Conservation (phyloP, 352 stramenopile genomes). For the Globisporangium spiculum region DNA sequence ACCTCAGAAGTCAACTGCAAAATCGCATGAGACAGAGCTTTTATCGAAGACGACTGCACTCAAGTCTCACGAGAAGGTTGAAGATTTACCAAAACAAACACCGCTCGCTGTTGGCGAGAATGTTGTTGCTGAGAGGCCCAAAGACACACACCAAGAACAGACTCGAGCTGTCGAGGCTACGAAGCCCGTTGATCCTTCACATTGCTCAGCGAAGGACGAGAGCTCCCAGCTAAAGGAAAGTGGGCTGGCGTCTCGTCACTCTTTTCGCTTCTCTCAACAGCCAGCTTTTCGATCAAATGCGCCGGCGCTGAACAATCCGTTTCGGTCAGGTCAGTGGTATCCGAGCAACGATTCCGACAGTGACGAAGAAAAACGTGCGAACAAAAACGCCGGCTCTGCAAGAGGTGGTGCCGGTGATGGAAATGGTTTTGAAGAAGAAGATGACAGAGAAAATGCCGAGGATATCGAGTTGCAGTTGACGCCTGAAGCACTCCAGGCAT, state of each 20-base stretch:
- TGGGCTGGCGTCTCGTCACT: constrained; percentile 6
- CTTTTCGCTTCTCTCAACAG: constrained; percentile 48
- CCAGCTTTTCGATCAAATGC: constrained; percentile 37
- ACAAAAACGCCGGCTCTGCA: neutral
- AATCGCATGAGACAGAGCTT: neutral
- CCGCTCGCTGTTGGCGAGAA: neutral
- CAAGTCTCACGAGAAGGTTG: neutral
- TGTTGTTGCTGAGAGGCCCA: neutral
- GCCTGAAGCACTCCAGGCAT: constrained; percentile 11
- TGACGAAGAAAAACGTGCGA: constrained; percentile 19
- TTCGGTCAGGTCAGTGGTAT: constrained; percentile 37
- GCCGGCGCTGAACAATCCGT: constrained; percentile 34
- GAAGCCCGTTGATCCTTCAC: neutral
- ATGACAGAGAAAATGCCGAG: constrained; percentile 19
- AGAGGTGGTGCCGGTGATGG: neutral
- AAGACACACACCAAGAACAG: neutral
- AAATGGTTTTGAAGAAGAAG: constrained; percentile 2
- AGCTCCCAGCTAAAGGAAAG: neutral
- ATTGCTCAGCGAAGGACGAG: neutral
- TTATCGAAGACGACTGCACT: neutral
- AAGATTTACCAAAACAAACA: neutral
- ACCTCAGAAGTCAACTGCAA: neutral
- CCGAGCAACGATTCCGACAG: constrained; percentile 46
- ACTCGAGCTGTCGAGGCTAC: neutral
- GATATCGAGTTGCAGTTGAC: constrained; percentile 20